These are phyloP conservation scores for Fusarium sp. DNA, from an alignment of 2,329 filamentous ascomycete species.

Conservation along the genomic window DNA sequence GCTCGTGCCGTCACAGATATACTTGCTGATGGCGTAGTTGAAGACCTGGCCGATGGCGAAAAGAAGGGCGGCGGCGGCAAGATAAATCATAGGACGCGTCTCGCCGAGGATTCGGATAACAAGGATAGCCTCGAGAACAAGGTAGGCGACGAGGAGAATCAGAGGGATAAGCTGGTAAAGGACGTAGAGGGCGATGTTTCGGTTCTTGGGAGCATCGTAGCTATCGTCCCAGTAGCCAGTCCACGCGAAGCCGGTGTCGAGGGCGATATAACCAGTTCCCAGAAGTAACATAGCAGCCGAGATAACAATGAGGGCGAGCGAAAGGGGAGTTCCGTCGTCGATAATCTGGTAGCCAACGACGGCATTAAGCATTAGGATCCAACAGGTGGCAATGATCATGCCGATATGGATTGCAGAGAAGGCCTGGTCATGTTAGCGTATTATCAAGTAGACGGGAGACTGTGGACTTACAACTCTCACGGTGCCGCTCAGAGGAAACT, in stretches of 20 bases:
- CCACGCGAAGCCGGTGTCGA: conserved; percentile 91
- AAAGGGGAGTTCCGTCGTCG: conserved; percentile 91
- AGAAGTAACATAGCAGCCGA: conserved; percentile 83
- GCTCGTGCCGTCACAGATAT: conserved; percentile 85
- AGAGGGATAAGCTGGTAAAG: conserved; percentile 92
- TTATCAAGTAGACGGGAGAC: neutral
- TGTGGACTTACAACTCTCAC: conserved; percentile 78
- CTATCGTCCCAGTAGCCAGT: conserved; percentile 81
- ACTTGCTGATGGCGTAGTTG: conserved; percentile 91
- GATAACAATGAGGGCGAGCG: conserved; percentile 78
- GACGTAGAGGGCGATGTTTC: conserved; percentile 89
- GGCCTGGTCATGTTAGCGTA: conserved; percentile 64
- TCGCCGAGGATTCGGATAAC: conserved; percentile 91
- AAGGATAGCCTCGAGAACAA: conserved; percentile 83
- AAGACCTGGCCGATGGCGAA: conserved; percentile 96
- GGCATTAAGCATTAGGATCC: conserved; percentile 93
- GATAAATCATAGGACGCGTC: conserved; percentile 91
- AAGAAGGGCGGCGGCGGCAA: conserved; percentile 78
- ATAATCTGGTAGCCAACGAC: conserved; percentile 93
- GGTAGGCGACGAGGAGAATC: conserved; percentile 89
- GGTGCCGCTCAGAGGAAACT: conserved; percentile 79
- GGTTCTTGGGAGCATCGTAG: conserved; percentile 75
- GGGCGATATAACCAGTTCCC: conserved; percentile 93
- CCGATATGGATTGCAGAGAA: conserved; percentile 94
- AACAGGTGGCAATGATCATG: conserved; percentile 86